These are phyloP conservation scores for Nicotiana knightiana DNA, from an alignment of 257 asterid genomes.

Conservation along the genomic window DNA sequence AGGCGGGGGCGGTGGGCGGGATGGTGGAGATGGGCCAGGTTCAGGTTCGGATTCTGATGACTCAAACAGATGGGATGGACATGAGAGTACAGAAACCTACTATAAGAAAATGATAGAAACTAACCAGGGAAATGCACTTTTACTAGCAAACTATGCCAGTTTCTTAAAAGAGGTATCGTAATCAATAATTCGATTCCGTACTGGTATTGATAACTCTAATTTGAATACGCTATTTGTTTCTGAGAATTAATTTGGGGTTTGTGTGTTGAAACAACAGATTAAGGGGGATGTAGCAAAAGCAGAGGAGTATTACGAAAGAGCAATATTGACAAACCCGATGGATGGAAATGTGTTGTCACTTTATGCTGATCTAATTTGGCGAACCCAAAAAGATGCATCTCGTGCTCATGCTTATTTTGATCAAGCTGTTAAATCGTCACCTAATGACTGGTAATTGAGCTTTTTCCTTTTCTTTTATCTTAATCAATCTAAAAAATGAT, in stretches of 20 bases:
- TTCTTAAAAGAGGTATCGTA: slow-evolving; percentile 63
- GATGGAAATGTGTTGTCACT: slow-evolving; percentile 73
- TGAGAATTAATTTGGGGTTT: neutral
- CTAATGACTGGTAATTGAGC: slow-evolving; percentile 59
- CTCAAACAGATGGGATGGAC: slow-evolving; percentile 48
- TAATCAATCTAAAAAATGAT: neutral
- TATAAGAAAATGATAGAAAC: slow-evolving; percentile 69
- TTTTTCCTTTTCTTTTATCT: neutral
- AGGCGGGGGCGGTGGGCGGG: slow-evolving; percentile 25
- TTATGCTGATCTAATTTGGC: slow-evolving; percentile 87
- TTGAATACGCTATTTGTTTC: neutral
- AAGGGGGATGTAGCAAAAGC: slow-evolving; percentile 66
- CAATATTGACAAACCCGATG: slow-evolving; percentile 55
- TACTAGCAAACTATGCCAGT: slow-evolving; percentile 72
- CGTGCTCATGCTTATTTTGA: slow-evolving; percentile 67
- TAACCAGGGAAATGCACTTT: slow-evolving; percentile 59
- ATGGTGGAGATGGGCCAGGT: slow-evolving; percentile 43
- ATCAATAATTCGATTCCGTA: neutral
- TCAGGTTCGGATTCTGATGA: slow-evolving; percentile 34
- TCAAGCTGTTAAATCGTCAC: slow-evolving; percentile 62
- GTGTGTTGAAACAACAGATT: slow-evolving; percentile 29
- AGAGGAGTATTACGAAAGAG: slow-evolving; percentile 82
- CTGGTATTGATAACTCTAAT: too few relatives aligned
- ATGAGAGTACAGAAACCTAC: slow-evolving; percentile 46
- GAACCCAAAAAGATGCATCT: slow-evolving; percentile 53